Base-by-base conservation (phyloP, 75 land plant genomes). In the Pinus tabuliformis region DNA sequence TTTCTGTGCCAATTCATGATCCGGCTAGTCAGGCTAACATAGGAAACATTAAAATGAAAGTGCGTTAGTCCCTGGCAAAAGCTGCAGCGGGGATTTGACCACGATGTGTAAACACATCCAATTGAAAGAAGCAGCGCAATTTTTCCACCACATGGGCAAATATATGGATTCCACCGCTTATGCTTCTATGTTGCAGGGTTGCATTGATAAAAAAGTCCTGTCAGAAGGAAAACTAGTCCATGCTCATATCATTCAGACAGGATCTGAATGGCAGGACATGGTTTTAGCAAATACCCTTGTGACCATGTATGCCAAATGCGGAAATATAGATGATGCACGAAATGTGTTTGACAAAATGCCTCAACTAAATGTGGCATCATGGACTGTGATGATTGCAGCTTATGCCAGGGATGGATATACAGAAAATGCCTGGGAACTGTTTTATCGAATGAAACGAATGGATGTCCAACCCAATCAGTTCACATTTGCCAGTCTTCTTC, bases 401-500 rank as follows among this genome's bases (percentile, higher is more conserved):
- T 93, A 93, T 75, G 91, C 89, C 14, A 85, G 83, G 60, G 86
- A 83, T 77, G 87, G 85, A 56, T 56, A 75, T 5, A 83, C 85
- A 57, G 63, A 72, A 37, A 86, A 93, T 70, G 94, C 96, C 39
- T 39, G 80, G 57, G 70, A 82, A 37, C 86, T 87, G 21, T 80
- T 76, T n/a, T 17, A 54, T 15, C n/a, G 3, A 62, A 60, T 80
- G 77, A 70, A 52, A 57, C 66, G 13, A 37, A 21, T 30, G 28
- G 52, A 42, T 36, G 18, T 76, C 5, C 22, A 57, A 9, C 62
- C 62, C 1, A 71, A 76, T 33, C 39, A 39, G 30, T 70, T 77
- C 56, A 77, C 82, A 17, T 65, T 33, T 26, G 60, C 59, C n/a
- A 78, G 74, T 58, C n/a, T 81, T 57, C 80, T 81, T 57, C 54